Evolutionary conservation across 257 asterid genomes (phyloP).

Genomic region (Capsicum rhomboideum): DNA sequence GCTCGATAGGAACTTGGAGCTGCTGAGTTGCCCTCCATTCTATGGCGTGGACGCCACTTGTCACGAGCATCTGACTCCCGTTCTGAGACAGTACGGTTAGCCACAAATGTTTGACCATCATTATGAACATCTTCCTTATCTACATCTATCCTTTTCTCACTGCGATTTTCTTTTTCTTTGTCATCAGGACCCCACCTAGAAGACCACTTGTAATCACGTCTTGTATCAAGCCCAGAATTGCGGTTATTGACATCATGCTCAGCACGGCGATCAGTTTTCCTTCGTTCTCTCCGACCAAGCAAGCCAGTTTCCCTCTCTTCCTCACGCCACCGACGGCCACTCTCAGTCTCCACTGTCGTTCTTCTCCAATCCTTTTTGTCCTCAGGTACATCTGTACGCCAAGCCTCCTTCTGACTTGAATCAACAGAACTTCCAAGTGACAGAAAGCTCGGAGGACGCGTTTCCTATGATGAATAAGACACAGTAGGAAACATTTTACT

Average conservation of each 20-base stretch:
- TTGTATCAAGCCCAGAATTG: conserved; percentile 56
- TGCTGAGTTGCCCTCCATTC: conserved; percentile 71
- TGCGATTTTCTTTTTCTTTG: conserved; percentile 77
- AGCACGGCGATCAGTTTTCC: conserved; percentile 76
- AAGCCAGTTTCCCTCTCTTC: conserved; percentile 99
- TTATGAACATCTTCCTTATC: conserved; percentile 70
- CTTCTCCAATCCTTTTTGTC: conserved; percentile 88
- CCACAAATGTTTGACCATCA: conserved; percentile 54
- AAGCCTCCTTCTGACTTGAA: conserved; percentile 67
- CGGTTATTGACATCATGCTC: conserved; percentile 74
- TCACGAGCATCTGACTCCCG: conserved; percentile 92
- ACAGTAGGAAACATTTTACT: neutral
- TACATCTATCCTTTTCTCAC: conserved; percentile 54
- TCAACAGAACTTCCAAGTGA: conserved; percentile 83
- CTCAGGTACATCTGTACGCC: conserved; percentile 69
- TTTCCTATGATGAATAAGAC: conserved; percentile 36
- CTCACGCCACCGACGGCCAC: conserved; percentile 98
- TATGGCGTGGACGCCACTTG: conserved; percentile 99
- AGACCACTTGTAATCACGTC: conserved; percentile 96
- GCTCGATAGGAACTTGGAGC: conserved; percentile 65
- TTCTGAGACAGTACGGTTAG: conserved; percentile 56
- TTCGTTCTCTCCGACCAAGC: conserved; percentile 91
- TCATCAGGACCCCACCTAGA: conserved; percentile 98
- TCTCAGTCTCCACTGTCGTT: conserved; percentile 51
- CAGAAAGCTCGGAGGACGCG: conserved; percentile 75